Evolutionary conservation across 2,329 filamentous ascomycete species (phyloP), one percentile per base, ranked within the genome.

Genomic region (Fusarium sublunatum): DNA sequence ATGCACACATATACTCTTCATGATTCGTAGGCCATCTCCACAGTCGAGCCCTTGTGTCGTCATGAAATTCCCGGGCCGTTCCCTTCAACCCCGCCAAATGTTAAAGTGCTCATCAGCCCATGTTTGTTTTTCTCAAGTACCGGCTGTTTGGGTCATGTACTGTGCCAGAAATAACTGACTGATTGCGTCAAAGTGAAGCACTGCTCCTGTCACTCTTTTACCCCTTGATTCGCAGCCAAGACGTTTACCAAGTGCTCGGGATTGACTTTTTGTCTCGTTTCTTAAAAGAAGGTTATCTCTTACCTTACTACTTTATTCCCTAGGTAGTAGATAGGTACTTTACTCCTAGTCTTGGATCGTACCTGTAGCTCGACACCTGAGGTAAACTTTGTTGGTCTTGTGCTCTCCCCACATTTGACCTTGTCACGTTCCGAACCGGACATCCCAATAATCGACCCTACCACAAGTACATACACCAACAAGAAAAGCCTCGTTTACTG

Each of bases 401-500:
- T 59, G 53, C 39, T 58, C 56, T 51, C 62, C 44, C 62, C 62
- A 66, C 62, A 66, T 47, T 64, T 65, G 58, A 66, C 40, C 53
- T 66, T 32, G 51, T 66, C 58, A 65, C 58, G 45, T 61, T 63
- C 42, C 50, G 42, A 43, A 56, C 43, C 57, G 34, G 42, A 26
- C 38, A 12, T 31, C 28, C 39, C 52, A 44, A 36, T 39, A 19
- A 39, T 41, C 22, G 35, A 48, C 34, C 12, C 34, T 12, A 13
- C 13, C 40, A 28, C 34, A 49, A 35, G 15, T 13, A 19, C 19
- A 6, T 62, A 41, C 36, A 32, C 36, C 38, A 43, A 12, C 44
- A 45, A 53, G 53, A 36, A 35, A 28, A 45, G 19, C 26, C 35
- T 34, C 12, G 10, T 26, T 13, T 35, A 49, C 19, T 19, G 22